These are phyloP conservation scores for Aureobasidium lini DNA, from an alignment of 2,329 filamentous ascomycete species.

Conservation along the genomic window DNA sequence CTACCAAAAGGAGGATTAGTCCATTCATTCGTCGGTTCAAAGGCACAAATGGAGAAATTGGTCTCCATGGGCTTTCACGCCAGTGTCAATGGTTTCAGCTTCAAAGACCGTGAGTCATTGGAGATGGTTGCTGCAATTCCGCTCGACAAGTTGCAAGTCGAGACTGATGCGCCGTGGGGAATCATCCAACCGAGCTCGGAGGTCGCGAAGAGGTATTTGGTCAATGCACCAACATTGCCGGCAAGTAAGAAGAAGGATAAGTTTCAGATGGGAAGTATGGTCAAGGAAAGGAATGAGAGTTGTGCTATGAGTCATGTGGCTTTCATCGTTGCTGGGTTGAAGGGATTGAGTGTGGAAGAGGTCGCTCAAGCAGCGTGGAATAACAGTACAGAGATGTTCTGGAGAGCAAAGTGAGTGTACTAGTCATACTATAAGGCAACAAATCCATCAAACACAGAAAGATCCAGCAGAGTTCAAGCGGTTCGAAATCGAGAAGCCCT, in stretches of 20 bases:
- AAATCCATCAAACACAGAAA: neutral
- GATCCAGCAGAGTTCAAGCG: too few species aligned
- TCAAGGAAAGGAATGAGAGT: slow-evolving; percentile 47
- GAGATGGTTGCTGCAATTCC: slow-evolving; percentile 39
- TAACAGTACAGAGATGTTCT: slow-evolving; percentile 32
- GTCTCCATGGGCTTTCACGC: slow-evolving; percentile 35
- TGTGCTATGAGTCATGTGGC: slow-evolving; percentile 43
- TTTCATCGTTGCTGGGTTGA: slow-evolving; percentile 42
- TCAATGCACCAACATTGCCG: slow-evolving; percentile 31
- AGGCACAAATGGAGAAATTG: slow-evolving; percentile 34
- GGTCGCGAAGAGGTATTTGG: slow-evolving; percentile 37
- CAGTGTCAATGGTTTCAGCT: slow-evolving; percentile 46
- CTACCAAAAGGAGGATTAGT: slow-evolving; percentile 34
- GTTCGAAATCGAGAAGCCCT: too few species aligned
- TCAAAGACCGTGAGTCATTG: slow-evolving; percentile 31
- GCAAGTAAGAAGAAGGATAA: slow-evolving; percentile 44
- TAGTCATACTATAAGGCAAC: too few species aligned
- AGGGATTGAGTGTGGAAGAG: slow-evolving; percentile 36
- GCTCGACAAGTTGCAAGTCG: slow-evolving; percentile 36
- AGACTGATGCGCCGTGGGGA: slow-evolving; percentile 45
- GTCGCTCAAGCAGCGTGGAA: slow-evolving; percentile 34
- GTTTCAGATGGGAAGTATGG: slow-evolving; percentile 36
- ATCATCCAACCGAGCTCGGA: slow-evolving; percentile 32
- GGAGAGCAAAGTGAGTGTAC: neutral
- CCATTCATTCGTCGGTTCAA: slow-evolving; percentile 35